Evolutionary conservation across 2,329 filamentous ascomycete genomes (phyloP), one percentile per base, ranked within the genome.

Genomic region (Cladosporium velox): DNA sequence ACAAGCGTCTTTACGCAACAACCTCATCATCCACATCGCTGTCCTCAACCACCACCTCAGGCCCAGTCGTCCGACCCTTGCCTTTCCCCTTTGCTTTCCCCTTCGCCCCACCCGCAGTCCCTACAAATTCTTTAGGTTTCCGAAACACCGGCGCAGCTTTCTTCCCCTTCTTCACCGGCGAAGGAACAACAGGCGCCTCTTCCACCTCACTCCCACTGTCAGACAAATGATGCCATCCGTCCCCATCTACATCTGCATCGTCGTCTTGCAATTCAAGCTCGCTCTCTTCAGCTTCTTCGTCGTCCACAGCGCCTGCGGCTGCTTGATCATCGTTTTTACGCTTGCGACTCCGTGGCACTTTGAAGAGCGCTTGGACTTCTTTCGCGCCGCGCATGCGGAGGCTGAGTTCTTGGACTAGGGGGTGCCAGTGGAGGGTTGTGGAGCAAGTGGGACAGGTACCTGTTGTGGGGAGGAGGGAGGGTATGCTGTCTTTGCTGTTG

Each of bases 341-440:
- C n/a, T 54, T 49, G 24, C 55, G 32, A 11, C 18, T 24, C 2
- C 59, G n/a, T n/a, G 61, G 61, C 4, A 26, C 32, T 49, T 87
- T 91, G 71, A 92, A 82, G 30, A 97, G 72, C 70, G 87, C 87
- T 49, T 88, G 85, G 0, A 93, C 80, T 70, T 93, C 90, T 66
- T 90, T 90, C 64, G 84, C 78, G 0, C 90, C 93, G 28, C 91
- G 85, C 41, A 87, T 81, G 35, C 94, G 85, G 59, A 97, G 79
- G 60, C 86, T 95, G 71, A 96, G 78, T 75, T 96, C 93, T 74
- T 88, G 93, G 80, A 96, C 90, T 79, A 97, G 86, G 58, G 90
- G 86, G 0, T 84, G 82, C 94, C 94, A 98, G 60, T 82, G 76
- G 1, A 93, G 79, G 4, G 81, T 77, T 0, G 82, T 81, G 1